Evolutionary conservation across 257 asterid genomes (phyloP).

Genomic region (Coffea canephora): DNA sequence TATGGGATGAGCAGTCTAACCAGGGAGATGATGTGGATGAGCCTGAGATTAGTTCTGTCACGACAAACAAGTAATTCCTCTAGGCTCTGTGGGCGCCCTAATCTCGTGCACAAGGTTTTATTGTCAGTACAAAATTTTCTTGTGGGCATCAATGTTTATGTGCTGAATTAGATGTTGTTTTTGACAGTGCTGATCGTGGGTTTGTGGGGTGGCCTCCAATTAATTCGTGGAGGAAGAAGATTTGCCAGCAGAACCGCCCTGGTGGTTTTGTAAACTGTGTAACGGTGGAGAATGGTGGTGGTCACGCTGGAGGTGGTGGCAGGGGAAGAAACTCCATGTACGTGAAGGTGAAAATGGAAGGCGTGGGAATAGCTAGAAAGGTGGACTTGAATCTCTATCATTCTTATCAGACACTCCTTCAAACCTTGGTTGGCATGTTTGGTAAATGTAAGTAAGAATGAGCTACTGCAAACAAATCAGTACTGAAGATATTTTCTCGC

Average conservation of each 20-base stretch:
- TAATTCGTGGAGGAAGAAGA: slow-evolving; percentile 48
- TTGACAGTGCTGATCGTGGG: slow-evolving; percentile 26
- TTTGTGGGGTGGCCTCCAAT: slow-evolving; percentile 74
- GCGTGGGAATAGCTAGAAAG: slow-evolving; percentile 66
- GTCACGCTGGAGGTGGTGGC: slow-evolving; percentile 3
- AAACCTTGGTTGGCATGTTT: slow-evolving; percentile 48
- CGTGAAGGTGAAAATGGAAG: slow-evolving; percentile 79
- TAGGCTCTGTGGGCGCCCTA: background rate
- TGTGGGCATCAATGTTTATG: background rate
- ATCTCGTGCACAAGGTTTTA: background rate
- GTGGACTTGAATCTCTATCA: slow-evolving; percentile 39
- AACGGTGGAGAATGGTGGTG: slow-evolving; percentile 39
- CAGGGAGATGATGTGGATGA: slow-evolving; percentile 18
- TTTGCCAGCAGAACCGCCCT: slow-evolving; percentile 29
- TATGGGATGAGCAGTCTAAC: slow-evolving; percentile 26
- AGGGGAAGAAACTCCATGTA: slow-evolving; percentile 31
- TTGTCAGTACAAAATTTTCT: background rate
- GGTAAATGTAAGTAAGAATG: slow-evolving; percentile 39
- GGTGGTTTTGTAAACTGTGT: slow-evolving; percentile 25
- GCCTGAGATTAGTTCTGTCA: slow-evolving; percentile 12
- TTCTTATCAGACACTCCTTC: slow-evolving; percentile 36
- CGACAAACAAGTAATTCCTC: slow-evolving; percentile 14
- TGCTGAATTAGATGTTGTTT: background rate
- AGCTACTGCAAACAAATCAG: no score
- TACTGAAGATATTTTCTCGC: no score